A percentile compares a stretch with the other conserved stretches of the same genome.
These are phyloP conservation scores for Volvariella surrecta DNA, from an alignment of 1,284 basidiomycete species.

Conservation along the genomic window DNA sequence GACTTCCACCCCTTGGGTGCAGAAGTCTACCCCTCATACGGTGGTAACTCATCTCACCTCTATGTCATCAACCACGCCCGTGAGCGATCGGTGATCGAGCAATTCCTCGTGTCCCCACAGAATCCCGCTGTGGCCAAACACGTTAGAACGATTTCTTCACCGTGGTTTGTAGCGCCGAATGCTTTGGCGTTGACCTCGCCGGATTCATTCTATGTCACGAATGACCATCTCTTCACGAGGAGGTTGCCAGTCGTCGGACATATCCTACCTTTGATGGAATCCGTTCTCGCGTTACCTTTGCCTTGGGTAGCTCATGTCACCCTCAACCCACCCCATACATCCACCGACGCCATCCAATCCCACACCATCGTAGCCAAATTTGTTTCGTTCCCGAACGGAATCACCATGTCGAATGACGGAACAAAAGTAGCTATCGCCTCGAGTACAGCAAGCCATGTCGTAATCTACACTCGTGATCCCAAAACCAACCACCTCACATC, in stretches of 20 bases:
- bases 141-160: slow-evolving; percentile 48
- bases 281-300: slow-evolving; percentile 45
- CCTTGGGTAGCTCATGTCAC: slow-evolving; percentile 50
- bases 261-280: slow-evolving; percentile 45
- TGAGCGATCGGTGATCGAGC: slow-evolving; percentile 48
- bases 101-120: slow-evolving; percentile 44
- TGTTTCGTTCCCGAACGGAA: slow-evolving; percentile 61
- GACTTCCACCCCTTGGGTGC: slow-evolving; percentile 27
- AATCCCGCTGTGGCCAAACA: slow-evolving; percentile 32
- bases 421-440: slow-evolving; percentile 47
- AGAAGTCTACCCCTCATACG: slow-evolving; percentile 32
- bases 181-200: slow-evolving; percentile 52
- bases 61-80: slow-evolving; percentile 62
- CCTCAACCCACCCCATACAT: slow-evolving; percentile 20
- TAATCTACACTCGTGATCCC: slow-evolving; percentile 39
- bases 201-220: slow-evolving; percentile 56
- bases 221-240: slow-evolving; percentile 62
- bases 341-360: slow-evolving; percentile 17
- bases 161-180: slow-evolving; percentile 54
- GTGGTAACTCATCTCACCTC: slow-evolving; percentile 39
- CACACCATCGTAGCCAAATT: slow-evolving; percentile 34
- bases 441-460: slow-evolving; percentile 36
- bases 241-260: slow-evolving; percentile 45
- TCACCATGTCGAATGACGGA: slow-evolving; percentile 44
- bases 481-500: slow-evolving; percentile 29